Evolutionary conservation across 2,329 filamentous ascomycete species (phyloP), one percentile per base, ranked within the genome.

Genomic region (Trichoderma sp.): DNA sequence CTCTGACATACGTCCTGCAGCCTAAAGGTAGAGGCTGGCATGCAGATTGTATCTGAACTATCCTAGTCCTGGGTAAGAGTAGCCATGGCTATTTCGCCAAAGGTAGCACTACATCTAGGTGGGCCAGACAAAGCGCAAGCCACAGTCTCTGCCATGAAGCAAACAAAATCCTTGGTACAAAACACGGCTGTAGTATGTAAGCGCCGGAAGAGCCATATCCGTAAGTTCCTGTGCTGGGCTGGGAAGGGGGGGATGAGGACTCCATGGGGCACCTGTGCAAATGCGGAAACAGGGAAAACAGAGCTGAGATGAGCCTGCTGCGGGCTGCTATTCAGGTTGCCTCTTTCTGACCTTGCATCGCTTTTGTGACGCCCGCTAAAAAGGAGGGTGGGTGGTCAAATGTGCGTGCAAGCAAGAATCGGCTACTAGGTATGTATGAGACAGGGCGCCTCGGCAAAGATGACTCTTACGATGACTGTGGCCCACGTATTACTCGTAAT

Each of bases 401-500:
- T 18, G 37, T 16, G 39, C 28, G 54, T 32, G 30, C 26, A 28
- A 56, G 28, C 10, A 14, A 56, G 54, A 49, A 26, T 16, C 59
- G 39, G 32, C 32, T 11, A 5, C 32, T 34, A 30, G 4, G 4
- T 26, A 34, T 28, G 54, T 37, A 54, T 58, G 63, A 55, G 63
- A 58, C 52, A 58, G 8, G 30, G 51, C 39, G 52, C 52, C 63
- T 66, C 63, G 52, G 63, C 52, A 58, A 66, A 58, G 37, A 66
- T 66, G 63, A 66, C 63, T 66, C 63, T 66, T 66, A 66, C 46
- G 32, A 64, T n/a, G 28, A 18, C 32, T 54, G 59, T 46, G 46
- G 59, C 51, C 30, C 59, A 43, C 16, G 39, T 43, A 43, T 43
- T 43, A 43, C 39, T 43, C 39, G 39, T 8, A 34, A 34, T 34